Percentiles rank a stretch among this genome's conserved stretches.
Conservation (phyloP, 768 basidiomycete species). For the Obba rivulosa region DNA sequence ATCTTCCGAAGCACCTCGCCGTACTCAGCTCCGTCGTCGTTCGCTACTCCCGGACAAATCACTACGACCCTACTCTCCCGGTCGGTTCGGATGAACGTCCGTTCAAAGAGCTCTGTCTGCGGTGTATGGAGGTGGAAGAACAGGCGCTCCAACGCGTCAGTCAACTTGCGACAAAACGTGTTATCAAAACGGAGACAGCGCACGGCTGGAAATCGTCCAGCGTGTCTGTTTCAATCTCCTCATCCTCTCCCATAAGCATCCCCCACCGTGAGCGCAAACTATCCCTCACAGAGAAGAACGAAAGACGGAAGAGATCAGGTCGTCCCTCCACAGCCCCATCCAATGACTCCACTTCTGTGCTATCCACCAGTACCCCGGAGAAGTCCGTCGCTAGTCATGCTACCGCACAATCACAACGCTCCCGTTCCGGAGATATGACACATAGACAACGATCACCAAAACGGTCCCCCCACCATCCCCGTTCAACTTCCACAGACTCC, state of each 20-base stretch:
- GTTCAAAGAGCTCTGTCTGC: conserved; percentile 51
- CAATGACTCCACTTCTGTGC: too few relatives aligned
- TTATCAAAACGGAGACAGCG: conserved; percentile 6
- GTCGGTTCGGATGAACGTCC: conserved; percentile 22
- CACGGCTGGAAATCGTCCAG: conserved; percentile 9
- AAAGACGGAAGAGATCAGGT: conserved; percentile 2
- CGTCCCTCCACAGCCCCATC: conserved; percentile 40
- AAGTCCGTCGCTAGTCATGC: too few relatives aligned
- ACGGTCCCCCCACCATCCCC: conserved; percentile 14
- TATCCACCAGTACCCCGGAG: too few relatives aligned
- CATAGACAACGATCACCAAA: too few relatives aligned
- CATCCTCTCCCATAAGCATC: conserved; percentile 10
- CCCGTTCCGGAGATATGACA: too few relatives aligned
- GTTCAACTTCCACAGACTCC: conserved; percentile 24
- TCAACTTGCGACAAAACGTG: conserved; percentile 37
- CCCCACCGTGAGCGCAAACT: conserved; percentile 11
- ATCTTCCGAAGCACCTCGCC: conserved; percentile 75
- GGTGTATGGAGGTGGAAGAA: conserved; percentile 68
- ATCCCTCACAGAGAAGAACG: conserved; percentile 5
- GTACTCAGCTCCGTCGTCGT: conserved; percentile 72
- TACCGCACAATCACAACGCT: too few relatives aligned
- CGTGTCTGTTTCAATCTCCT: conserved; percentile 10
- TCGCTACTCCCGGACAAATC: conserved; percentile 47
- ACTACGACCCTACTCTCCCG: conserved; percentile 4
- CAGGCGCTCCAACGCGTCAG: conserved; percentile 62